Base-by-base conservation (phyloP, 2,329 filamentous ascomycete genomes). In the Amesomyces nigricolor region DNA sequence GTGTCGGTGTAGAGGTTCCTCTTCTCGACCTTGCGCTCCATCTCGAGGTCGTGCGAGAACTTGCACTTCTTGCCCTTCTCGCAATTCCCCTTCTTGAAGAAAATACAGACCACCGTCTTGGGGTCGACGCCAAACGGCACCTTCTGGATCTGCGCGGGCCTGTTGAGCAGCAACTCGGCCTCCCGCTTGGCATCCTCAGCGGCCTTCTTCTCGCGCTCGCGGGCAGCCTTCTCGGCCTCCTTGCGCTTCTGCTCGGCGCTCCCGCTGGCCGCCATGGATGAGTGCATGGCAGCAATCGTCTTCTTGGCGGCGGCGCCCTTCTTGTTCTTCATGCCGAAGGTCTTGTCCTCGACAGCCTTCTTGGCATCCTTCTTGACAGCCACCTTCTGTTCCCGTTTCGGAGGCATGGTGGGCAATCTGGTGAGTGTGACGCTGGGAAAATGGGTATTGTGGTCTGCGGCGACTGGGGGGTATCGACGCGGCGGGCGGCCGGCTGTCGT, bases 291-390 rank as follows among this genome's bases (percentile, higher is more conserved):
- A 57, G 88, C 86, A 69, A 99, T 97, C 64, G 91, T 84, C 73
- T 86, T 95, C 75, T 97, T 89, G 53, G 91, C 92, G 51, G 83
- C 86, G 55, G 84, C 87, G 64, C 94, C 94, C 80, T 96, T 99
- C 79, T 99, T 99, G 71, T 99, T 99, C 77, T 99, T 99, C 94
- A 99, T 97, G 66, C 94, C 94, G 79, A 99, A 99, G 47, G 94
- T 96, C 77, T 92, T 94, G 78, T 99, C 94, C 61, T 94, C 90
- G 61, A 91, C 88, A 44, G 78, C 67, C 75, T 90, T 90, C 64
- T 75, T 66, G 57, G 75, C 71, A 19, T 75, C 69, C 75, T 81
- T 82, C 74, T 84, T 84, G 70, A 74, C 77, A 5, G 63, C 67
- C 76, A 54, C 66, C 74, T 63, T 77, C 53, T 81, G 77, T 56